A percentile compares a stretch with the other conserved stretches of the same genome.
phyloP scores from a whole-genome alignment of 1,139 yeast species.

The Kazachstania sp. region DNA sequence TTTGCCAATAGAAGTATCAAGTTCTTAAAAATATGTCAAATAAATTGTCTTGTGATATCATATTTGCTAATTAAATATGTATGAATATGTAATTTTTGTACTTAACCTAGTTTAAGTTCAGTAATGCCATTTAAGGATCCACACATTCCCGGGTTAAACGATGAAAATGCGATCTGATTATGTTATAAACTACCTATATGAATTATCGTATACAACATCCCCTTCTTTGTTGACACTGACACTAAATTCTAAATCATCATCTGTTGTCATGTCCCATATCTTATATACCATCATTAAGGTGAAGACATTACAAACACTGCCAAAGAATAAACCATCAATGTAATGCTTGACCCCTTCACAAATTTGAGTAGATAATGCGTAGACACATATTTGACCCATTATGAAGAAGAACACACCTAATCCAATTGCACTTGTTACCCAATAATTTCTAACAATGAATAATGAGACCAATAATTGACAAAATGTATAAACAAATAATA shows the following conservation, averaged over 20 bases:
- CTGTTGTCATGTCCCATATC: conserved; percentile 95
- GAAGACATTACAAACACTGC: conserved; percentile 68
- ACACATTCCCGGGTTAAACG: background rate
- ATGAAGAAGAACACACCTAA: conserved; percentile 66
- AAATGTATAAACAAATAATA: conserved; percentile 52
- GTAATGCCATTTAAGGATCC: too few species aligned
- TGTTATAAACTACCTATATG: conserved; percentile 1
- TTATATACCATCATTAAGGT: conserved; percentile 92
- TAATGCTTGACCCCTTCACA: conserved; percentile 75
- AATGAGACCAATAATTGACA: conserved; percentile 67
- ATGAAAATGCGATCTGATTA: background rate
- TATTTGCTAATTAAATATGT: background rate
- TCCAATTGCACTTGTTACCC: conserved; percentile 80
- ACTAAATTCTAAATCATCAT: conserved; percentile 88
- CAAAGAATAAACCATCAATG: conserved; percentile 83
- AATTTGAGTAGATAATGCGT: conserved; percentile 55
- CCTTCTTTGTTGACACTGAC: conserved; percentile 40
- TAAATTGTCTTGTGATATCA: too few species aligned
- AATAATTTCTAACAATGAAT: conserved; percentile 60
- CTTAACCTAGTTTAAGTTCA: too few species aligned
- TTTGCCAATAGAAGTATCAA: too few species aligned
- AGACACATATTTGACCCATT: conserved; percentile 70
- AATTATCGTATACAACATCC: conserved; percentile 24
- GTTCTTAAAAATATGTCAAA: too few species aligned
- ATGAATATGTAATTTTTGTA: background rate